These are phyloP conservation scores for Ilyonectria sp. DNA, from an alignment of 2,329 filamentous ascomycete genomes.

Conservation along the genomic window DNA sequence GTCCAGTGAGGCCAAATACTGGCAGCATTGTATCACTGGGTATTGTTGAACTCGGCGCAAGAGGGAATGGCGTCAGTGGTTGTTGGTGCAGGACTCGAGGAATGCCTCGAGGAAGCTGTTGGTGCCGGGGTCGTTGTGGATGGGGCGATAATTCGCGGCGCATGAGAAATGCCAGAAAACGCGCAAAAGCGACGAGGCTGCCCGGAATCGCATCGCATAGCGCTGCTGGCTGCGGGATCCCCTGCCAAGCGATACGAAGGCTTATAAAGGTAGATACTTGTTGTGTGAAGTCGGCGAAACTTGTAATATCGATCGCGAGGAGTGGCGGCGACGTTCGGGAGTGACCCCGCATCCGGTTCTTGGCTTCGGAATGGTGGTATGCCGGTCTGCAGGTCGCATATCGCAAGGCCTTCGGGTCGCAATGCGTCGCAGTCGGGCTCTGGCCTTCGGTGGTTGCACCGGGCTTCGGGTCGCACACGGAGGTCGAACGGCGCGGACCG, in stretches of 20 bases:
- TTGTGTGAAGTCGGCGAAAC: slow-evolving; percentile 13
- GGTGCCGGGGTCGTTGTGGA: neutral
- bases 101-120: too few species aligned
- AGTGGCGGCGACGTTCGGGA: neutral
- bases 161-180: slow-evolving; percentile 2
- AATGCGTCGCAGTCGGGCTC: slow-evolving; percentile 21
- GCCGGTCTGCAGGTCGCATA: neutral
- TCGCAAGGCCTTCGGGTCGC: slow-evolving; percentile 13
- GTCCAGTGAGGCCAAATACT: neutral
- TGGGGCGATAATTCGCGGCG: slow-evolving; percentile 17
- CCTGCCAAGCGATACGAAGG: neutral
- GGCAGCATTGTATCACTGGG: neutral
- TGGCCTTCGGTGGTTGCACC: slow-evolving; percentile 32
- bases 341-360: slow-evolving; percentile 15
- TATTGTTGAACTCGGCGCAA: neutral
- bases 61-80: neutral
- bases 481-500: slow-evolving; percentile 27
- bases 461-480: slow-evolving; percentile 46
- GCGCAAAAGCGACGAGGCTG: neutral
- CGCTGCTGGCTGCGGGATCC: neutral
- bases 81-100: neutral
- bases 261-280: neutral
- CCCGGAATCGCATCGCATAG: neutral
- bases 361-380: neutral
- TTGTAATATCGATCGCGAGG: slow-evolving; percentile 1